A percentile compares a stretch with the other conserved stretches of the same genome.
Evolutionary conservation across 2,329 filamentous ascomycete species (phyloP).

Genomic region (Lasiodiplodia theobromae): DNA sequence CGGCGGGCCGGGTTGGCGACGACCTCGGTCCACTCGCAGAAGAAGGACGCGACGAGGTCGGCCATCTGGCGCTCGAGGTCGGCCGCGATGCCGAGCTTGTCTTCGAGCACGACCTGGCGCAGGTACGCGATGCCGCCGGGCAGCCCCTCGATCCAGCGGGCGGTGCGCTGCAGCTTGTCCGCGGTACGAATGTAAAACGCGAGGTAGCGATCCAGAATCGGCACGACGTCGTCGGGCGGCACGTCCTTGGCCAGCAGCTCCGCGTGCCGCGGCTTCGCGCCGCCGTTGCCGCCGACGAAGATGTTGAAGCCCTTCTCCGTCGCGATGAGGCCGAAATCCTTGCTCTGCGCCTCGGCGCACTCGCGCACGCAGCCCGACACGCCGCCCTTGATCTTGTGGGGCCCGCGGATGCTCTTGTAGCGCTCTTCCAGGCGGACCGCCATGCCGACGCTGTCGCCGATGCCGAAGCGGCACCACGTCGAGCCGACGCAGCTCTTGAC

Average conservation of each 20-base stretch:
- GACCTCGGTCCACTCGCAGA: slow-evolving; percentile 91
- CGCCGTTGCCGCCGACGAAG: slow-evolving; percentile 88
- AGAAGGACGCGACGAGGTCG: slow-evolving; percentile 81
- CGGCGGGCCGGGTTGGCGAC: slow-evolving; percentile 72
- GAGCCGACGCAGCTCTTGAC: slow-evolving; percentile 93
- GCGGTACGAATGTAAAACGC: slow-evolving; percentile 95
- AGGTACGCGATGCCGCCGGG: slow-evolving; percentile 86
- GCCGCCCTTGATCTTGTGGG: slow-evolving; percentile 90
- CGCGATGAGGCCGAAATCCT: slow-evolving; percentile 91
- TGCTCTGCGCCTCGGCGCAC: slow-evolving; percentile 90
- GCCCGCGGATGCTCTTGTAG: slow-evolving; percentile 88
- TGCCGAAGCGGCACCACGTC: slow-evolving; percentile 88
- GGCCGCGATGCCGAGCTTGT: slow-evolving; percentile 84
- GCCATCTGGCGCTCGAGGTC: slow-evolving; percentile 89
- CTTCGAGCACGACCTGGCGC: slow-evolving; percentile 80
- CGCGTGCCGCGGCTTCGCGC: slow-evolving; percentile 81
- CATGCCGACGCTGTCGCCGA: slow-evolving; percentile 91
- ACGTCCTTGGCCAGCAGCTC: slow-evolving; percentile 89
- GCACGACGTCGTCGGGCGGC: slow-evolving; percentile 79
- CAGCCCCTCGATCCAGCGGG: slow-evolving; percentile 83
- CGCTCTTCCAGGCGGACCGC: slow-evolving; percentile 86
- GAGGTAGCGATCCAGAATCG: slow-evolving; percentile 86
- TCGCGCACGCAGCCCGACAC: slow-evolving; percentile 92
- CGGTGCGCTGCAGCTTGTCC: slow-evolving; percentile 87
- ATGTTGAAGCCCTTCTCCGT: slow-evolving; percentile 95